Conservation (phyloP, 768 basidiomycete genomes). For the Leucocoprinus birnbaumii region DNA sequence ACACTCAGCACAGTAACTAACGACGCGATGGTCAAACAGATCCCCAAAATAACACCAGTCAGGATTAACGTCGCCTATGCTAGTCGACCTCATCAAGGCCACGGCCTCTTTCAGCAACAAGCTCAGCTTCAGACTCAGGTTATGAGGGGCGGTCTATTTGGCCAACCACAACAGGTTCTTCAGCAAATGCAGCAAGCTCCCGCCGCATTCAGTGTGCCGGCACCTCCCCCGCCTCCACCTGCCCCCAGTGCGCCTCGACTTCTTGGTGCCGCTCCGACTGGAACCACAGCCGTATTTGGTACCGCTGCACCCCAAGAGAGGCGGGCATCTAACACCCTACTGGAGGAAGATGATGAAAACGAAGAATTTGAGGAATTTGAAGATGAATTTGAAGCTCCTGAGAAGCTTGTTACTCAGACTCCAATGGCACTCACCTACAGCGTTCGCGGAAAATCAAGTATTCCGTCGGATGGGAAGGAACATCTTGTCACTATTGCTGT, state of each 20-base stretch:
- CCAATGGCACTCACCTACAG: conserved; percentile 50
- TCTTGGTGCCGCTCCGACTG: background rate
- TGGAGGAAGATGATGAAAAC: too few species aligned
- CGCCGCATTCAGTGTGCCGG: too few species aligned
- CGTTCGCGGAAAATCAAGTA: conserved; percentile 45
- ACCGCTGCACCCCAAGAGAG: too few species aligned
- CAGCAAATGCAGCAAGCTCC: too few species aligned
- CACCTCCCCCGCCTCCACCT: background rate
- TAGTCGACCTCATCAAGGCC: background rate
- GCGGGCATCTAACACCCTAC: too few species aligned
- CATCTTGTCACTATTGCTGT: conserved; percentile 54
- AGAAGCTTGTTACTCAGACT: conserved; percentile 46
- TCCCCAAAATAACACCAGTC: conserved; percentile 30
- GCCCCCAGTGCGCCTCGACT: background rate
- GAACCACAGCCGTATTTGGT: too few species aligned
- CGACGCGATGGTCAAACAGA: conserved; percentile 28
- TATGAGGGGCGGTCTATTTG: too few species aligned
- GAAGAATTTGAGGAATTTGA: background rate
- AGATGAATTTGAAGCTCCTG: conserved; percentile 17
- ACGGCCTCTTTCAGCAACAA: background rate
- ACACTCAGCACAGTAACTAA: conserved; percentile 50
- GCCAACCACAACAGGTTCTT: too few species aligned
- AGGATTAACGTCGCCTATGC: conserved; percentile 22
- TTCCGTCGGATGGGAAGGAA: conserved; percentile 51
- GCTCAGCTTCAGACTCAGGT: too few species aligned